Evolutionary conservation across 495 filamentous ascomycete species (phyloP), one percentile per base, ranked within the genome.

Genomic region (Aspergillus olivimuriae): DNA sequence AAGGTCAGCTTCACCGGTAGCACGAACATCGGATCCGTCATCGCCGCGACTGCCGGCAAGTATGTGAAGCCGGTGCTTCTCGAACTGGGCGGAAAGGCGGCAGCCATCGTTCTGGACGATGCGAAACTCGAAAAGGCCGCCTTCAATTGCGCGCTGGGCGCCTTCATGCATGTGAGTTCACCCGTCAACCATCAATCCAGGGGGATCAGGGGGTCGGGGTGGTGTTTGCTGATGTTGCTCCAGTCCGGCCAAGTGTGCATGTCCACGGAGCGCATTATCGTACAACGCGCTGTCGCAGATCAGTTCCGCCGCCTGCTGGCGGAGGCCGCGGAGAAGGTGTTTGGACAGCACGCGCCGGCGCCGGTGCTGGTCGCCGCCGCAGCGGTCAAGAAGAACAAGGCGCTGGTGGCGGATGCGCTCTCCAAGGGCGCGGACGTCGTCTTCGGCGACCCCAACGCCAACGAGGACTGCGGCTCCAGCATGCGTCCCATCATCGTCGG

Each of bases 231-330:
- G 31, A 56, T 39, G 4, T 2, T 15, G 44, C 31, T 34, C 20
- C 48, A 79, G 66, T 67, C 77, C 17, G 90, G 90, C 1, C 90
- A 96, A 70, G 79, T 94, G 38, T 96, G 90, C 70, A 92, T 96
- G 90, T 77, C 80, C 2, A 94, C 89, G 0, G 90, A 95, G 68
- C 80, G 84, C 19, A 86, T 96, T 57, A 64, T 95, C 16, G 86
- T 95, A 17, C 85, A 94, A 57, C 76, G 77, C 28, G 70, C 74
- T 12, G 62, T 95, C 41, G 75, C 75, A 19, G 72, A 73, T 9
- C 58, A 76, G 35, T 96, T 94, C 61, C 75, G 78, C 38, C 61
- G 69, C 38, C 74, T 78, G 49, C 62, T 90, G 8, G 55, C 51
- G 4, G 52, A 59, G 9, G 53, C 59, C 12, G 48, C 65, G 0